A percentile compares a stretch with the other conserved stretches of the same genome.
phyloP scores from a whole-genome alignment of 768 basidiomycete genomes.

The Lactifluus rugatus region DNA sequence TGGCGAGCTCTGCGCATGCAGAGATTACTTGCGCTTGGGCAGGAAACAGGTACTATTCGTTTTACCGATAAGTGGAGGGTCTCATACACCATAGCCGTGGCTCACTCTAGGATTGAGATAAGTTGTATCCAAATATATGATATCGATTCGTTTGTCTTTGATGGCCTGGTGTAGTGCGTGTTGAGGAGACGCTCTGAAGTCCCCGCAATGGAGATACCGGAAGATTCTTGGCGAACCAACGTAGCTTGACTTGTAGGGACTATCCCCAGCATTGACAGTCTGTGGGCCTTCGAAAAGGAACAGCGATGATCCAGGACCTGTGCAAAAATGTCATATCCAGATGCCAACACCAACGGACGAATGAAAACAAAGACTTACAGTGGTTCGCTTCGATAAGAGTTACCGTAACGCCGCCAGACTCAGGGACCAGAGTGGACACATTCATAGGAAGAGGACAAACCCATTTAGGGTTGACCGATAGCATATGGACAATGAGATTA shows the following conservation, averaged over 20 bases:
- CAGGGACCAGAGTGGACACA: constrained; percentile 58
- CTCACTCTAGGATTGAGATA: constrained; percentile 77
- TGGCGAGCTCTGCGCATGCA: constrained; percentile 81
- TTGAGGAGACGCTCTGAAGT: constrained; percentile 81
- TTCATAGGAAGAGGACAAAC: constrained; percentile 82
- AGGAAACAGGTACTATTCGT: constrained; percentile 78
- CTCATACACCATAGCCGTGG: not conserved
- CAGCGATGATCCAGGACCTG: constrained; percentile 80
- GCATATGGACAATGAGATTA: constrained; percentile 85
- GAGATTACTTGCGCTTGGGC: constrained; percentile 91
- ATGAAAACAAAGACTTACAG: constrained; percentile 36
- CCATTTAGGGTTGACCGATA: constrained; percentile 83
- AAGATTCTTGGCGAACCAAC: constrained; percentile 64
- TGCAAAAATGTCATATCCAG: not conserved
- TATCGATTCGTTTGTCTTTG: constrained; percentile 71
- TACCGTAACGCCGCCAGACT: constrained; percentile 78
- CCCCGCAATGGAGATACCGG: constrained; percentile 93
- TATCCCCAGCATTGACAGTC: constrained; percentile 83
- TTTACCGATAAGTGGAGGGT: not conserved
- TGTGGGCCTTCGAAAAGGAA: constrained; percentile 92
- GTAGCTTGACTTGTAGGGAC: constrained; percentile 55
- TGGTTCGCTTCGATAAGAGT: constrained; percentile 98
- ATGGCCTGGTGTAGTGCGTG: constrained; percentile 82
- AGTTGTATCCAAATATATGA: constrained; percentile 92
- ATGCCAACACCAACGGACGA: not conserved